Evolutionary conservation across 1,284 basidiomycete species (phyloP), one percentile per base, ranked within the genome.

Genomic region (Coriolopsis trogii): DNA sequence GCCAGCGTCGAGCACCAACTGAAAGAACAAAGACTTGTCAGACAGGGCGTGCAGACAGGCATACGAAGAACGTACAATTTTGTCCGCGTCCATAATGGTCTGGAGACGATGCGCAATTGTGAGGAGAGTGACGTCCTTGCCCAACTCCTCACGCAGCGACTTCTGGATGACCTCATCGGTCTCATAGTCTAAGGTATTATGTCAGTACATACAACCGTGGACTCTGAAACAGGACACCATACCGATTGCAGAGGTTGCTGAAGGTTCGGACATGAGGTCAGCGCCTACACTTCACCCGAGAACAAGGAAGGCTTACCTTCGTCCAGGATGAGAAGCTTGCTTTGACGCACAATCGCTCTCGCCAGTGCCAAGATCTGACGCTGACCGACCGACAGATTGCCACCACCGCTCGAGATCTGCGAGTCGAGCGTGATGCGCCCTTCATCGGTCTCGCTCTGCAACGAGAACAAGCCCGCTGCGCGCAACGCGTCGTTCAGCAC

Each of bases 31-130:
- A 24, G 6, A 15, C n/a, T 37, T 16, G 9, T 39, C 20, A 28
- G 7, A 12, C 25, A 15, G 24, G 37, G 3, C 7, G 16, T 13
- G 8, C 21, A 16, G 6, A 15, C 20, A 20, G 3, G 5, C 3
- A 12, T 65, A 53, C 68, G 65, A 1, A 79, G 8, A 5, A 43
- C 58, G 49, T 39, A 59, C 58, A 18, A 59, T 59, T 25, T 59
- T 59, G 43, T 59, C 58, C 4, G 58, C 78, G 53, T 86, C 84
- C 73, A 85, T 84, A 55, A 87, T 82, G 2, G 84, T 87, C 59
- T 85, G 84, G 18, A 87, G 67, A 38, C 85, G 77, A 67, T 87
- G 85, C 5, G 85, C 85, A 31, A 87, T 72, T 20, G 81, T 85
- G 38, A 87, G 74, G 4, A 87, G 64, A 1, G 82, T 85, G 4